Conservation (phyloP, 768 basidiomycete species). For the Panaeolus papilionaceus region DNA sequence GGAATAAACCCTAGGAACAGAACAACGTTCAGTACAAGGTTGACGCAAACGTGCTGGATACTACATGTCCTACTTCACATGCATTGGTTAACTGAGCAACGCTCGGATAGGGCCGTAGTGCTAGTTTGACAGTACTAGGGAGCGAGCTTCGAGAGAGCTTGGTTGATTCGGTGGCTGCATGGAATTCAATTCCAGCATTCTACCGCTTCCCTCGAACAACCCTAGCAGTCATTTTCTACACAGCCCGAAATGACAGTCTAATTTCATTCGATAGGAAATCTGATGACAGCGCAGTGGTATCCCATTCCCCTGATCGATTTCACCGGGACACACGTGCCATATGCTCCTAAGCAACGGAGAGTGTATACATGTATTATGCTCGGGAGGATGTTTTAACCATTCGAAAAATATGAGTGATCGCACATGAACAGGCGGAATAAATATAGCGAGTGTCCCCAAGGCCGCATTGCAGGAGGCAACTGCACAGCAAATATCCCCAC, state of each 20-base stretch:
- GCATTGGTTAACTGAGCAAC: not conserved
- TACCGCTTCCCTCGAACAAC: not conserved
- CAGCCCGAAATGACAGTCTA: not conserved
- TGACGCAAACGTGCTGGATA: not conserved
- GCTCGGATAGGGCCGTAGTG: not conserved
- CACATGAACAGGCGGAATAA: not conserved
- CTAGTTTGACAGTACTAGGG: not conserved
- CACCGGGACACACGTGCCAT: slow-evolving; percentile 4
- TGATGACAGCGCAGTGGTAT: not conserved
- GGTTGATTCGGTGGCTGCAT: slow-evolving; percentile 9
- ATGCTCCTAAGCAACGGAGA: not conserved
- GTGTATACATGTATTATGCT: not conserved
- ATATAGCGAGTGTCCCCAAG: not conserved
- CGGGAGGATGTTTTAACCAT: slow-evolving; percentile 7
- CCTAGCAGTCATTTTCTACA: not conserved
- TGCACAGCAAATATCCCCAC: slow-evolving; percentile 13
- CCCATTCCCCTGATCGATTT: slow-evolving; percentile 7
- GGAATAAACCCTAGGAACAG: slow-evolving; percentile 2
- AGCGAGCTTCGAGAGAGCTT: not conserved
- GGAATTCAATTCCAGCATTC: not conserved
- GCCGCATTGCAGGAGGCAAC: not conserved
- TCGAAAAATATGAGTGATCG: not conserved
- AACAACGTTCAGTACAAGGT: not conserved
- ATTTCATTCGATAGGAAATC: not conserved
- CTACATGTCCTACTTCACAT: not conserved